These are phyloP conservation scores for Aspergillus ruber DNA, from an alignment of 2,329 filamentous ascomycete genomes.

Conservation along the genomic window DNA sequence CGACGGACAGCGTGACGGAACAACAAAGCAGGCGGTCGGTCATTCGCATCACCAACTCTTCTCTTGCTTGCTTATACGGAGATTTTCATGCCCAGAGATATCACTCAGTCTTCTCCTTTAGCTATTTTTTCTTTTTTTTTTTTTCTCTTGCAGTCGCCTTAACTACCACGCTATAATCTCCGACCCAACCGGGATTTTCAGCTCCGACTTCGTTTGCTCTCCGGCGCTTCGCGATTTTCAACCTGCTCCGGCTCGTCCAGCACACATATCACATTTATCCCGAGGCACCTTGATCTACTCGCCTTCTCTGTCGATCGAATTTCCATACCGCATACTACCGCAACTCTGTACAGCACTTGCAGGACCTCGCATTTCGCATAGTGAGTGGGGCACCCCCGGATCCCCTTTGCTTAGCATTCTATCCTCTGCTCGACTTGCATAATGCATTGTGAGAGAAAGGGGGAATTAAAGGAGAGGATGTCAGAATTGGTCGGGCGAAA, in stretches of 20 bases:
- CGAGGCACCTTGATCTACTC: too few relatives aligned
- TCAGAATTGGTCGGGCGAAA: too few relatives aligned
- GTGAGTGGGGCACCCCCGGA: not conserved
- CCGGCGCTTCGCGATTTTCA: not conserved
- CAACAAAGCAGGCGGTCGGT: slow-evolving; percentile 16
- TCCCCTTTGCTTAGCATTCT: not conserved
- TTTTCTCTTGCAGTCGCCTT: not conserved
- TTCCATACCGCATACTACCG: too few relatives aligned
- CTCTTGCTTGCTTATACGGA: not conserved
- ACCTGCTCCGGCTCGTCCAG: not conserved
- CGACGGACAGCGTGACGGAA: slow-evolving; percentile 12
- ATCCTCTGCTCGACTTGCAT: not conserved
- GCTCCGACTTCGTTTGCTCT: not conserved
- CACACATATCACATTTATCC: not conserved
- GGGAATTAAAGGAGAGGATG: too few relatives aligned
- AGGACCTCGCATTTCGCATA: not conserved
- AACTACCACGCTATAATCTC: not conserved
- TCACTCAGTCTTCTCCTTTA: not conserved
- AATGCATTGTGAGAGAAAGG: not conserved
- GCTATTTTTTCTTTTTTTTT: not conserved
- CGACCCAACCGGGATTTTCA: not conserved
- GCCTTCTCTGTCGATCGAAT: too few relatives aligned
- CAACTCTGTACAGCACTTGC: not conserved
- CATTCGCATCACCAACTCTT: not conserved
- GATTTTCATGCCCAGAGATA: not conserved